Percentiles rank a stretch among this genome's conserved stretches.
Conservation (phyloP, 148 eudicot species). For the Cornus controversa region DNA sequence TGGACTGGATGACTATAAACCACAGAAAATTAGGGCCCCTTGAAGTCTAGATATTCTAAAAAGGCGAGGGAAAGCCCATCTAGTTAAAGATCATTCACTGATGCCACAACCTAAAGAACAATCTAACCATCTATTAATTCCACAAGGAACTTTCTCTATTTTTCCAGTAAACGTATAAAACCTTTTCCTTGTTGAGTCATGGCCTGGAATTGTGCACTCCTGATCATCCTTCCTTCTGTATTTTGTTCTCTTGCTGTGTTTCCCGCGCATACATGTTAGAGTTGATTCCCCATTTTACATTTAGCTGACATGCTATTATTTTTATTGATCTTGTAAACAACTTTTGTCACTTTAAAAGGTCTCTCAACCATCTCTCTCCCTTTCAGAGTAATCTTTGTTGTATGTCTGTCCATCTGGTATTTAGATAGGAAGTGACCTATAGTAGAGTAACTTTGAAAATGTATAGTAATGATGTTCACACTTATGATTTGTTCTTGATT, state of each 20-base stretch:
- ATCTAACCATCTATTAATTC: too few relatives aligned
- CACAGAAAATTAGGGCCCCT: too few relatives aligned
- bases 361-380: not conserved
- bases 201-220: too few relatives aligned
- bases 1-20: not conserved
- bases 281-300: not conserved
- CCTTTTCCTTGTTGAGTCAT: too few relatives aligned
- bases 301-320: not conserved
- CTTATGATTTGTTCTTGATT: not conserved
- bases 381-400: not conserved
- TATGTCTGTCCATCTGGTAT: not conserved
- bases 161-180: too few relatives aligned
- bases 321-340: not conserved
- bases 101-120: too few relatives aligned
- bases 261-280: slow-evolving; percentile 1
- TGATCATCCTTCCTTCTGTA: too few relatives aligned
- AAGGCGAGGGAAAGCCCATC: too few relatives aligned
- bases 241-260: not conserved
- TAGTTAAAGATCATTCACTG: too few relatives aligned
- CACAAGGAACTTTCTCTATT: too few relatives aligned
- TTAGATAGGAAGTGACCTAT: not conserved
- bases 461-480: not conserved
- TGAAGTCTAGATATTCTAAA: too few relatives aligned
- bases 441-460: not conserved
- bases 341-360: not conserved